phyloP scores from a whole-genome alignment of 352 stramenopile species.

The Phytophthora multivora region DNA sequence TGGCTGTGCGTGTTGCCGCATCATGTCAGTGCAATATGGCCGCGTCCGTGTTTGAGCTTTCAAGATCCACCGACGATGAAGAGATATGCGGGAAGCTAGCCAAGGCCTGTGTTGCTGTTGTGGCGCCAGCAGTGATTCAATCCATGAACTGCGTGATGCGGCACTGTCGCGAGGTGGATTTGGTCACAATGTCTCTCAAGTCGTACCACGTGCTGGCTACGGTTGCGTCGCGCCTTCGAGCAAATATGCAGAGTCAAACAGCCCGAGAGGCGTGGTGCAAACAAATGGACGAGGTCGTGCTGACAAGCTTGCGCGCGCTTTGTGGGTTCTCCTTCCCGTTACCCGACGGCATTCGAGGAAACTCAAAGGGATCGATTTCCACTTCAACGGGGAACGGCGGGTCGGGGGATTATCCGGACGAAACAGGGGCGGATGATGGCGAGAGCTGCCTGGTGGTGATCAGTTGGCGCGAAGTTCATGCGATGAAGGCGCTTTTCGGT shows the following conservation, averaged over 20 bases:
- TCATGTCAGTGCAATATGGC: slow-evolving; percentile 80
- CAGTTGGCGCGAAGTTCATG: slow-evolving; percentile 85
- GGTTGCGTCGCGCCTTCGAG: slow-evolving; percentile 68
- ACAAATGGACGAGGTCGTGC: slow-evolving; percentile 77
- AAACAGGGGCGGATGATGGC: slow-evolving; percentile 53
- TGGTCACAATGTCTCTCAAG: slow-evolving; percentile 84
- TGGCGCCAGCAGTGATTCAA: slow-evolving; percentile 74
- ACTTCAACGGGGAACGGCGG: slow-evolving; percentile 33
- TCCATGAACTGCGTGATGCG: slow-evolving; percentile 81
- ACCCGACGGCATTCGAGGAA: slow-evolving; percentile 63
- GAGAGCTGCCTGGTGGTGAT: slow-evolving; percentile 69
- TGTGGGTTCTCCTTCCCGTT: slow-evolving; percentile 84
- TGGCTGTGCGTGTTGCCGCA: slow-evolving; percentile 75
- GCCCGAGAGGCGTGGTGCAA: slow-evolving; percentile 46
- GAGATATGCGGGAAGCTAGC: slow-evolving; percentile 52
- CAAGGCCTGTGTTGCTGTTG: slow-evolving; percentile 61
- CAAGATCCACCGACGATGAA: slow-evolving; percentile 49
- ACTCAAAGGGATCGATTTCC: slow-evolving; percentile 38
- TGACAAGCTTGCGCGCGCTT: slow-evolving; percentile 72
- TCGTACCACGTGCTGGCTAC: slow-evolving; percentile 85
- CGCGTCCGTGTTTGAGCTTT: slow-evolving; percentile 77
- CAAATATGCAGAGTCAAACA: slow-evolving; percentile 48
- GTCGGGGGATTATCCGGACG: slow-evolving; percentile 39
- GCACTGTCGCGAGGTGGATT: slow-evolving; percentile 79
- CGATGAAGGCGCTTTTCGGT: slow-evolving; percentile 88